Conservation (phyloP, 1,284 basidiomycete genomes). For the Peniophora sp. region DNA sequence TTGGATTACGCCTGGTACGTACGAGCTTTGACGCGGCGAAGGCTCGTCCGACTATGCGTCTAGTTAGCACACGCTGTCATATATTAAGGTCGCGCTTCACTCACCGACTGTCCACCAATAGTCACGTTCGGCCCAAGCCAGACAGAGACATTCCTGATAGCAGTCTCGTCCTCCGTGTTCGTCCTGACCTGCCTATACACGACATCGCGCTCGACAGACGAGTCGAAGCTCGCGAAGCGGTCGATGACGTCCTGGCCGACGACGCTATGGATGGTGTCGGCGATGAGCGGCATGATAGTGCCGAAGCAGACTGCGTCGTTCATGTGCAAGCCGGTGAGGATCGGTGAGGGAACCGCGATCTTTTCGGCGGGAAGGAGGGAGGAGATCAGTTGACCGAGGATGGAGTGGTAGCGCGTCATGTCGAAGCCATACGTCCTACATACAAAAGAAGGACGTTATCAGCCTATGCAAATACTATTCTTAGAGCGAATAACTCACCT, state of each 20-base stretch:
- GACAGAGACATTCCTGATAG: slow-evolving; percentile 5
- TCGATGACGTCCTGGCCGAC: slow-evolving; percentile 1
- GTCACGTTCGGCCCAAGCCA: slow-evolving; percentile 3
- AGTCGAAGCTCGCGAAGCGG: slow-evolving; percentile 2
- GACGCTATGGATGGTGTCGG: not conserved
- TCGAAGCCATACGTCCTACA: slow-evolving; percentile 8
- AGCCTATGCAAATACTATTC: no score
- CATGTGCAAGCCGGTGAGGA: not conserved
- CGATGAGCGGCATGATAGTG: not conserved
- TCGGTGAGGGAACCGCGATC: not conserved
- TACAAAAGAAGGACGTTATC: not conserved
- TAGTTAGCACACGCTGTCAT: not conserved
- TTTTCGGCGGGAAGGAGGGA: not conserved
- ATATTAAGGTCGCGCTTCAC: not conserved
- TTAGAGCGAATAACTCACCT: not conserved
- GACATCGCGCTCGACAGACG: not conserved
- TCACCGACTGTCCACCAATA: slow-evolving; percentile 4
- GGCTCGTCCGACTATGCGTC: slow-evolving; percentile 5
- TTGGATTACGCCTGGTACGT: slow-evolving; percentile 4
- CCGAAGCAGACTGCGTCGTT: slow-evolving; percentile 3
- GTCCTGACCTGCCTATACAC: not conserved
- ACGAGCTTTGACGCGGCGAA: slow-evolving; percentile 2
- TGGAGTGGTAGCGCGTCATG: slow-evolving; percentile 5
- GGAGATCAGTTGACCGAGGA: slow-evolving; percentile 4
- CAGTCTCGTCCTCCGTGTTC: slow-evolving; percentile 4